phyloP scores from a whole-genome alignment of 768 basidiomycete genomes.

The Punctularia strigosozonata region DNA sequence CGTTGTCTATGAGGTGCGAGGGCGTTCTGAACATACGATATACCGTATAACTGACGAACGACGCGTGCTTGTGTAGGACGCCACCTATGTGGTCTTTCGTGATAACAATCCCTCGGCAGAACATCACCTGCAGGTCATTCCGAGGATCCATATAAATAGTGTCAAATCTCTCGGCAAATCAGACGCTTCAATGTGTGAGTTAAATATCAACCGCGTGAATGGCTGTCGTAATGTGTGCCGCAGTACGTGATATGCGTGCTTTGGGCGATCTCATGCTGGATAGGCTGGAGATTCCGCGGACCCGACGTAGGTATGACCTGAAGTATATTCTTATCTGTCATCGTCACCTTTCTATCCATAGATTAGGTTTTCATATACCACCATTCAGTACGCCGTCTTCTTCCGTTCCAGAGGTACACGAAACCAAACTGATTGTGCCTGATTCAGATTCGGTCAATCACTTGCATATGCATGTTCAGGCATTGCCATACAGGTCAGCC shows the following conservation, averaged over 20 bases:
- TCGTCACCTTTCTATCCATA: constrained; percentile 12
- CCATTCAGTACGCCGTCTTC: too few species aligned
- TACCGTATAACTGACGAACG: background rate
- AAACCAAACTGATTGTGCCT: too few species aligned
- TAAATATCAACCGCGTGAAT: constrained; percentile 12
- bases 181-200: constrained; percentile 40
- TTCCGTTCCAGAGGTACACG: too few species aligned
- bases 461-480: constrained; percentile 66
- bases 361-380: constrained; percentile 76
- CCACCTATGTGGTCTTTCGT: constrained; percentile 19
- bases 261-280: constrained; percentile 46
- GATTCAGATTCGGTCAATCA: constrained; percentile 59
- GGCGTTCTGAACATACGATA: background rate
- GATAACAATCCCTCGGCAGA: constrained; percentile 22
- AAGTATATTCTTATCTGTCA: constrained; percentile 4
- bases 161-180: constrained; percentile 32
- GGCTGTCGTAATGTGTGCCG: constrained; percentile 5
- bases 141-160: constrained; percentile 34
- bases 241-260: constrained; percentile 34
- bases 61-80: constrained; percentile 13
- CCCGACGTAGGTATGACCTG: constrained; percentile 32
- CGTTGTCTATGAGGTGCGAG: constrained; percentile 21
- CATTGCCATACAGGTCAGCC: constrained; percentile 44
- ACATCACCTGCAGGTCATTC: constrained; percentile 25
- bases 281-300: constrained; percentile 25